A percentile compares a stretch with the other conserved stretches of the same genome.
phyloP scores from a whole-genome alignment of 139 green algal species.

The Pycnococcus provasolii region DNA sequence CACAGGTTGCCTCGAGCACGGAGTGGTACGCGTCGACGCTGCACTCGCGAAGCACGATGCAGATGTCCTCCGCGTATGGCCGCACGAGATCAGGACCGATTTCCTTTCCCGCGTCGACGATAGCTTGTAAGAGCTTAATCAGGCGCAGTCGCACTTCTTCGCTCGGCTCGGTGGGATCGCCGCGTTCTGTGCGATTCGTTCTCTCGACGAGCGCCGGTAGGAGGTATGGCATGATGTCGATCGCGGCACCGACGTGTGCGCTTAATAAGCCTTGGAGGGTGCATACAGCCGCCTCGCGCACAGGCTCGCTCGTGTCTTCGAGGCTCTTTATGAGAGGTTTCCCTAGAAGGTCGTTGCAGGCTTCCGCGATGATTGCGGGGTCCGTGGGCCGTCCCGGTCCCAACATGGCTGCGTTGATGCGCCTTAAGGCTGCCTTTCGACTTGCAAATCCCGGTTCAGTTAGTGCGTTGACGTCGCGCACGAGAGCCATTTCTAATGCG shows the following conservation, averaged over 20 bases:
- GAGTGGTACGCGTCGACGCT: not conserved
- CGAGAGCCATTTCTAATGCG: not conserved
- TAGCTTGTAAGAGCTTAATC: not conserved
- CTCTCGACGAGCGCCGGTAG: not conserved
- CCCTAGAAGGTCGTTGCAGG: not conserved
- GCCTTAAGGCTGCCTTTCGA: not conserved
- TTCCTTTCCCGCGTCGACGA: not conserved
- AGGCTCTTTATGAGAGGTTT: not conserved
- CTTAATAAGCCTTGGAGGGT: not conserved
- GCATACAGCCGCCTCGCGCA: not conserved
- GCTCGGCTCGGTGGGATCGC: not conserved
- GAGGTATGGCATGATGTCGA: not conserved
- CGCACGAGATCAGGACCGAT: not conserved
- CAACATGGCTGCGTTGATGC: not conserved
- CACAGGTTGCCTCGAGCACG: not conserved
- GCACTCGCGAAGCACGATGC: not conserved
- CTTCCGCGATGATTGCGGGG: not conserved
- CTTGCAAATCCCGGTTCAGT: not conserved
- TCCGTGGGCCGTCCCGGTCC: not conserved
- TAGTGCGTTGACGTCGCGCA: constrained; percentile 1
- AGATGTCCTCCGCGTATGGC: not conserved
- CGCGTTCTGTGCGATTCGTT: not conserved
- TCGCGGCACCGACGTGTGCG: not conserved
- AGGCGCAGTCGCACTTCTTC: not conserved
- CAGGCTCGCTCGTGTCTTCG: not conserved